Percentiles rank a stretch among this genome's conserved stretches.
These are phyloP conservation scores for Chaetomium cochliodes DNA, from an alignment of 495 filamentous ascomycete genomes.

Conservation along the genomic window DNA sequence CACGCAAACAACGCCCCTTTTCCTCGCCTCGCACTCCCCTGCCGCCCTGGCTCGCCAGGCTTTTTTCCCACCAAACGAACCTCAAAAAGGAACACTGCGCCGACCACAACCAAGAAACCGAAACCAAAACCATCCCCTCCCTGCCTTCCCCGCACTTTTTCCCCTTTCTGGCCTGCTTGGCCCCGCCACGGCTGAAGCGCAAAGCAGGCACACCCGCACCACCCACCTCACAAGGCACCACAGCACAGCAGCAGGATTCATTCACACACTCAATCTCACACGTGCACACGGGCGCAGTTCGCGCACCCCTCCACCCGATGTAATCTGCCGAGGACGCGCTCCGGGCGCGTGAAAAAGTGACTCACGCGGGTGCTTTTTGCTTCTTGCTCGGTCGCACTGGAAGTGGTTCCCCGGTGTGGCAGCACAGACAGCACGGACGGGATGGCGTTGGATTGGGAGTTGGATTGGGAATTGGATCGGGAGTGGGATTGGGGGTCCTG, in stretches of 20 bases:
- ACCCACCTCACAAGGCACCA: not conserved
- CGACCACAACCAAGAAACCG: slow-evolving; percentile 1
- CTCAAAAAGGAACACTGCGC: not conserved
- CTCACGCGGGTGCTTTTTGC: not conserved
- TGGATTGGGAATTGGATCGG: too few species aligned
- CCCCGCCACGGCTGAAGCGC: not conserved
- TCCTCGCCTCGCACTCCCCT: slow-evolving; percentile 9
- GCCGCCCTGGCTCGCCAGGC: not conserved
- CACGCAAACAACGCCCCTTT: slow-evolving; percentile 21
- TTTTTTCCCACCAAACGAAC: not conserved
- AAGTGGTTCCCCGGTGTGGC: not conserved
- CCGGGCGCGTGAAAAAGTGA: not conserved
- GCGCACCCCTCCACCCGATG: not conserved
- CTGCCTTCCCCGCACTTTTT: slow-evolving; percentile 15
- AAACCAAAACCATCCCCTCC: not conserved
- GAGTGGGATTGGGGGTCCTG: too few species aligned
- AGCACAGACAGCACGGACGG: not conserved
- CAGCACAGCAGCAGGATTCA: not conserved
- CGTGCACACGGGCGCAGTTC: not conserved
- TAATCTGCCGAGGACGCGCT: too few species aligned
- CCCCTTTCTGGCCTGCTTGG: slow-evolving; percentile 1
- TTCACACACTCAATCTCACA: not conserved
- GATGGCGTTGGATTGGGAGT: not conserved
- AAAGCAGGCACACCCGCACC: not conserved
- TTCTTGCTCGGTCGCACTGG: too few species aligned